Conservation (phyloP, 108 stramenopile genomes). For the Aurantiochytrium sp. region DNA sequence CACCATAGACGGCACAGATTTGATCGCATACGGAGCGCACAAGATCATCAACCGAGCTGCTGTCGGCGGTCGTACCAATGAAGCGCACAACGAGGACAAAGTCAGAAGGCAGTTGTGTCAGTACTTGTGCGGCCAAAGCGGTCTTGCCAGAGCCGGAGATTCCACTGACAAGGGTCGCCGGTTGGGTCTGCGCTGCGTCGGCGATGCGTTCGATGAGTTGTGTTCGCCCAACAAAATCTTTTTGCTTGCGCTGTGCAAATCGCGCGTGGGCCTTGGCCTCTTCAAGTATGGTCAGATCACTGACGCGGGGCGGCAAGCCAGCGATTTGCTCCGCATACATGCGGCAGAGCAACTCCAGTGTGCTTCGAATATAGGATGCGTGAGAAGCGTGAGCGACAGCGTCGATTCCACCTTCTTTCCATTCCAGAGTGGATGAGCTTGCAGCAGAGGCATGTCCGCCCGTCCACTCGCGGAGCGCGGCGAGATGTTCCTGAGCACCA, state of each 20-base stretch:
- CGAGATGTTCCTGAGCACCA: background rate
- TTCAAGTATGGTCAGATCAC: background rate
- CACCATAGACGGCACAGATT: background rate
- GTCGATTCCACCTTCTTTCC: background rate
- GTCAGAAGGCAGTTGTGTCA: background rate
- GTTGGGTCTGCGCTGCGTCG: background rate
- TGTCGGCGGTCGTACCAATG: background rate
- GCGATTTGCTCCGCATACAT: background rate
- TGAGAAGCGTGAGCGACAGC: background rate
- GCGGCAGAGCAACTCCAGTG: background rate
- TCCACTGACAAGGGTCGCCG: background rate
- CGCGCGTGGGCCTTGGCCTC: background rate
- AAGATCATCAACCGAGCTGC: background rate
- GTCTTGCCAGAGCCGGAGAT: conserved; percentile 5
- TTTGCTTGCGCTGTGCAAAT: background rate
- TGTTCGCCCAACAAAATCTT: background rate
- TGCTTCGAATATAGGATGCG: background rate
- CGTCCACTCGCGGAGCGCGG: background rate
- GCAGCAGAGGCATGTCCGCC: background rate
- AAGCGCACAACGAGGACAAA: background rate
- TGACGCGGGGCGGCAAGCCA: background rate
- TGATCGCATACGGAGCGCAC: background rate
- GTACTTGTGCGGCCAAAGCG: background rate
- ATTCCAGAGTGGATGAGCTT: background rate
- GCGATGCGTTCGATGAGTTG: background rate